Percentiles rank a stretch among this genome's conserved stretches.
These are phyloP conservation scores for Phytopythium ostracodes DNA, from an alignment of 352 stramenopile genomes.

Conservation along the genomic window DNA sequence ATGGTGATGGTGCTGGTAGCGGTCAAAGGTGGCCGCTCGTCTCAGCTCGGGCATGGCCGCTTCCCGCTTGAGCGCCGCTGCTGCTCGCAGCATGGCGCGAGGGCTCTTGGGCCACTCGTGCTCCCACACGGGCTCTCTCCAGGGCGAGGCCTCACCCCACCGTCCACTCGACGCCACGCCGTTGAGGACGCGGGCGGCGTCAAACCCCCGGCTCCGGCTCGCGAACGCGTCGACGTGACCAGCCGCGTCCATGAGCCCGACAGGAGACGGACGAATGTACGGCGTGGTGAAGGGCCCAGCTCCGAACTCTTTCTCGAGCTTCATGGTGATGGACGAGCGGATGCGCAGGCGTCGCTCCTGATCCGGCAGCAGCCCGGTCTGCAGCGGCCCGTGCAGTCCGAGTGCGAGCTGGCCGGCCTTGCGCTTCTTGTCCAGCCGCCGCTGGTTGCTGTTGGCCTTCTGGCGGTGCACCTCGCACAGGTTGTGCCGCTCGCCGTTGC, in stretches of 20 bases:
- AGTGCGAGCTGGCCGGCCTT: constrained; percentile 41
- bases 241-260: constrained; percentile 13
- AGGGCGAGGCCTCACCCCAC: background rate
- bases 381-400: constrained; percentile 21
- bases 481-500: constrained; percentile 80
- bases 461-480: constrained; percentile 83
- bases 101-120: constrained; percentile 24
- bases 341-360: constrained; percentile 31
- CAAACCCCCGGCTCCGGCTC: constrained; percentile 11
- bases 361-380: constrained; percentile 17
- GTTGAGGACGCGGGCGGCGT: constrained; percentile 18
- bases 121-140: constrained; percentile 14
- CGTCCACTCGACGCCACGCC: constrained; percentile 8
- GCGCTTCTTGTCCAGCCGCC: constrained; percentile 70
- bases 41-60: constrained; percentile 8
- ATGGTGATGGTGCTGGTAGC: background rate
- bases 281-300: constrained; percentile 22
- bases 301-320: constrained; percentile 29
- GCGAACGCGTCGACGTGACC: background rate
- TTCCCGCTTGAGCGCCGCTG: constrained; percentile 26
- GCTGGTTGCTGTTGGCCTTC: constrained; percentile 82
- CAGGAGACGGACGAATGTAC: constrained; percentile 21
- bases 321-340: constrained; percentile 29
- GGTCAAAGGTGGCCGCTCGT: constrained; percentile 3
- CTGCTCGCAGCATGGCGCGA: constrained; percentile 34